A percentile compares a stretch with the other conserved stretches of the same genome.
Evolutionary conservation across 139 green algal genomes (phyloP).

Genomic region (Volvox reticuliferus): DNA sequence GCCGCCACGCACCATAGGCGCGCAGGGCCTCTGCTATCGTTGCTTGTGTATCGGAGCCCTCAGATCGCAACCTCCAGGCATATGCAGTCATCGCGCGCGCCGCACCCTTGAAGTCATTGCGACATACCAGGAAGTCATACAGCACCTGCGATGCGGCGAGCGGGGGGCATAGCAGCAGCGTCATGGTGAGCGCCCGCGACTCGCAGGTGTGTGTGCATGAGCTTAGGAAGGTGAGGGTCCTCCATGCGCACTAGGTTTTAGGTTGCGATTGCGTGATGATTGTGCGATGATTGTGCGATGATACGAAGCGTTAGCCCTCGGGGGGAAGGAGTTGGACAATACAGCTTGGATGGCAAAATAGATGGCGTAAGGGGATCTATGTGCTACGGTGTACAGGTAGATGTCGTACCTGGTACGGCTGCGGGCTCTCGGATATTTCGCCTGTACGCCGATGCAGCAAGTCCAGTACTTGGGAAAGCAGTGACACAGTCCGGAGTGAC

Average conservation of each 20-base stretch:
- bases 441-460: slow-evolving; percentile 54
- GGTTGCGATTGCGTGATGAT: too few species aligned
- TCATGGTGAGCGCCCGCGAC: too few species aligned
- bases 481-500: slow-evolving; percentile 25
- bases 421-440: slow-evolving; percentile 50
- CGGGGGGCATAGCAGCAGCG: too few species aligned
- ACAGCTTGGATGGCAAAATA: too few species aligned
- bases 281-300: too few species aligned
- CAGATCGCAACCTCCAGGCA: slow-evolving; percentile 48
- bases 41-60: slow-evolving; percentile 2
- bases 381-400: too few species aligned
- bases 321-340: too few species aligned
- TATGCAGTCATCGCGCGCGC: slow-evolving; percentile 52
- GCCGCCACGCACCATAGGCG: slow-evolving; percentile 48
- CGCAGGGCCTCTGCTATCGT: slow-evolving; percentile 46
- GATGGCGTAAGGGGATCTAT: too few species aligned
- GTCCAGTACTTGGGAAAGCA: slow-evolving; percentile 55
- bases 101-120: slow-evolving; percentile 47
- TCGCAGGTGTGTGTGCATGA: too few species aligned
- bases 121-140: slow-evolving; percentile 57
- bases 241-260: too few species aligned
- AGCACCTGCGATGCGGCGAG: slow-evolving; percentile 34
- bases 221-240: too few species aligned
- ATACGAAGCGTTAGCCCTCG: too few species aligned
- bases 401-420: slow-evolving; percentile 51